These are phyloP conservation scores for Lasiosphaeriaceae sp. DNA, from an alignment of 495 filamentous ascomycete genomes.

Conservation along the genomic window DNA sequence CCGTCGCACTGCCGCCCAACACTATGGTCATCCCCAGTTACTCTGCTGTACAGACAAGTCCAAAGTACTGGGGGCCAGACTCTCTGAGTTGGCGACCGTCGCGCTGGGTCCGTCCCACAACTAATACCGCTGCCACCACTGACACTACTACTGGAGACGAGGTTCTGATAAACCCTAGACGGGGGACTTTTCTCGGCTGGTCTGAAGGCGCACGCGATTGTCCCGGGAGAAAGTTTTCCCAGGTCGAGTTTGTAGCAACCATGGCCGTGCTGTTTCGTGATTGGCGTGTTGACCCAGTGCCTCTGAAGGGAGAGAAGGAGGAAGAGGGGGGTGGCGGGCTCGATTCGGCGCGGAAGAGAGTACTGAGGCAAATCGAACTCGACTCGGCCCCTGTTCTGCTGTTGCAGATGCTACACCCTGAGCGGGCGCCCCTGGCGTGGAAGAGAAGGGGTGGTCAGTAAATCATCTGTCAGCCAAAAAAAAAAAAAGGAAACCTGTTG, in stretches of 20 bases:
- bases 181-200: constrained; percentile 46
- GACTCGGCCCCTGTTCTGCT: constrained; percentile 34
- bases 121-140: constrained; percentile 13
- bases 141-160: constrained; percentile 5
- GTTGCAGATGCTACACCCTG: constrained; percentile 40
- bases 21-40: constrained; percentile 16
- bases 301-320: neutral
- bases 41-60: constrained; percentile 19
- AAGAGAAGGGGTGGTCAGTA: neutral
- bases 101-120: constrained; percentile 12
- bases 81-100: constrained; percentile 30
- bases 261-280: constrained; percentile 41
- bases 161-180: constrained; percentile 27
- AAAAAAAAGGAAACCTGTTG: too few species aligned
- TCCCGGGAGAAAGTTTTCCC: constrained; percentile 48
- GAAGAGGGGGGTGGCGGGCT: constrained; percentile 26
- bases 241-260: constrained; percentile 52
- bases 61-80: constrained; percentile 26
- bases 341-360: constrained; percentile 24
- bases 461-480: too few species aligned
- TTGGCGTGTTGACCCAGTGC: constrained; percentile 28
- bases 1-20: constrained; percentile 14
- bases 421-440: constrained; percentile 27
- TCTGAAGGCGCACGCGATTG: constrained; percentile 45
- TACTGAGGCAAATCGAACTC: constrained; percentile 27